Evolutionary conservation across 208 protist species (phyloP), one percentile per base, ranked within the genome.

Genomic region (Naegleria gruberi): DNA sequence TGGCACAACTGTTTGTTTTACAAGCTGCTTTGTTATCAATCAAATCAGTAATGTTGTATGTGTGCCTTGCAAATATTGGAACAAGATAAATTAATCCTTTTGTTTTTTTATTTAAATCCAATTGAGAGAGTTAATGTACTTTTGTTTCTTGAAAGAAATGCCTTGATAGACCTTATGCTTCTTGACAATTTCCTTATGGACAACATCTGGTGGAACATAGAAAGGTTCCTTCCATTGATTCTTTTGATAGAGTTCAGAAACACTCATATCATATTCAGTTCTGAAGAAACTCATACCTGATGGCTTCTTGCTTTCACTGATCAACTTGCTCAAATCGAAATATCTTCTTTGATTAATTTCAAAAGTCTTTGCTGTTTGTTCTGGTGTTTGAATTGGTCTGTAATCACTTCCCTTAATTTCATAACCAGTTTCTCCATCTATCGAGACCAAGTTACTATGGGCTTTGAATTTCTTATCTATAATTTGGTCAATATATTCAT

Each of bases 401-500:
- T 84, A 84, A 34, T 84, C 81, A 30, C 81, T 84, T 26, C 34
- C n/a, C 17, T 30, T 55, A 55, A 87, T 23, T 23, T 34, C 43
- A 5, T 37, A 46, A 15, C 45, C 19, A 43, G 57, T 26, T 30
- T 19, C n/a, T 7, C 65, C 65, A 77, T 77, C 65, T 37, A 77
- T 77, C 17, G 65, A 37, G 34, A 77, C 8, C 30, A 77, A 77
- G 30, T 77, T 77, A n/a, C 30, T 37, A 17, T 65, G 10, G 43
- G 45, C 41, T 40, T 88, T 65, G 30, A 88, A 88, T 57, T 65
- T 34, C 10, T 88, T 19, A 4, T 65, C 12, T 42, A 65, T 44
- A 5, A 46, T 34, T 40, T 88, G 43, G 30, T 88, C 84, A 88
- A 88, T 88, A 30, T 84, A 84, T 84, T 84, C 81, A 45, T 84